Base-by-base conservation (phyloP, 371 early-diverging fungal species). In the Haplosporangium sp. region DNA sequence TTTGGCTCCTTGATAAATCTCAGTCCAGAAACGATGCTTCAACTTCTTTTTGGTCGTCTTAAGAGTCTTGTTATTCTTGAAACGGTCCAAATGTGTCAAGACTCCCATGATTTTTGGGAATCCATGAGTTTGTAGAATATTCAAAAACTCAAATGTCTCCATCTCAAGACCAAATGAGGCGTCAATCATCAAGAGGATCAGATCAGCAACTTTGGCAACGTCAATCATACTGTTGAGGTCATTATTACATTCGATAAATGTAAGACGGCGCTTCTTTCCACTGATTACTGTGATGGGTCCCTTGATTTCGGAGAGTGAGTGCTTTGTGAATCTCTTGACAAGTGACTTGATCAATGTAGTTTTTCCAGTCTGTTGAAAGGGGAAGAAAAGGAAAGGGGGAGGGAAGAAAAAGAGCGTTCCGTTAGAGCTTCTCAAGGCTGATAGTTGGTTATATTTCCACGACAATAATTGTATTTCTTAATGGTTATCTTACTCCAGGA, bases 111-210 rank as follows among this genome's bases (percentile, higher is more conserved):
- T 92, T 72, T 96, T 96, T 11, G 99, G 97, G 82, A 99, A 97
- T 34, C 99, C 99, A 74, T 99, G 99, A 3, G 95, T 91, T 79
- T 98, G 99, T 42, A 99, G 87, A 67, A 99, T 91, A 83, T 97
- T 98, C 39, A 99, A 87, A 84, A 98, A 98, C 89, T 99, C 99
- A 77, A 99, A 99, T 0, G 99, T 99, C 91, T 99, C 99, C 98
- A 98, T 99, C 85, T 99, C 99, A 85, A 99, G 95, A 38, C 99
- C 99, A 83, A 94, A 98, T 76, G 93, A 94, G 5, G 98, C 98
- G 83, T 99, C 98, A 70, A 99, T 95, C 78, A 95, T 86, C 65
- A 99, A 86, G 47, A 99, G 89, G 3, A 99, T 96, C 65, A 99
- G 83, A 86, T 99, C 99, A 0, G 98, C 97, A 34, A 99, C 90